Percentiles rank a stretch among this genome's conserved stretches.
Evolutionary conservation across 768 basidiomycete species (phyloP).

Genomic region (Pulveroboletus ravenelii): DNA sequence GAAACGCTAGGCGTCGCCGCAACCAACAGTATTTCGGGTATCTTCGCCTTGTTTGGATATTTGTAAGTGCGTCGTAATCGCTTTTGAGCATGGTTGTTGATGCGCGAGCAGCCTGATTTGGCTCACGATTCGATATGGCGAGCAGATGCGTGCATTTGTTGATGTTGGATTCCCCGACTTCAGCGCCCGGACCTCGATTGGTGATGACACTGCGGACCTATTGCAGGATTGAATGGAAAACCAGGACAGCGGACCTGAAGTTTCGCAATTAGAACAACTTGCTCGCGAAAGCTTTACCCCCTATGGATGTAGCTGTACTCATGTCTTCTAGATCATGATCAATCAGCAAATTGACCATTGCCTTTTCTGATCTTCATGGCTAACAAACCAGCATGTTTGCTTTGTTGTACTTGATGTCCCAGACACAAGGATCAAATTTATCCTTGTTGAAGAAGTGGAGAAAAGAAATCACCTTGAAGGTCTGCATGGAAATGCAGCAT

Average conservation of each 20-base stretch:
- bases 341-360: too few species aligned
- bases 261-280: background rate
- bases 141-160: conserved; percentile 50
- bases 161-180: conserved; percentile 50
- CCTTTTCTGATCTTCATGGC: too few species aligned
- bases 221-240: background rate
- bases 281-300: too few species aligned
- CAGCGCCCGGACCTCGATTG: background rate
- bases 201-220: background rate
- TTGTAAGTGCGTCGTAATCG: conserved; percentile 36
- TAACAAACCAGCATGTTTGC: too few species aligned
- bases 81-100: background rate
- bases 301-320: too few species aligned
- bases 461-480: too few species aligned
- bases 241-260: too few species aligned
- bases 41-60: conserved; percentile 47
- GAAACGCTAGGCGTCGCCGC: conserved; percentile 45
- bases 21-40: conserved; percentile 45
- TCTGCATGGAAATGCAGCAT: too few species aligned
- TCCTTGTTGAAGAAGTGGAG: too few species aligned
- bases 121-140: conserved; percentile 52
- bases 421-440: too few species aligned
- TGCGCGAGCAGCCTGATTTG: conserved; percentile 41
- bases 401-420: too few species aligned
- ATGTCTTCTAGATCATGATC: too few species aligned